Base-by-base conservation (phyloP, 2,329 filamentous ascomycete species). In the Paraphoma sp. region DNA sequence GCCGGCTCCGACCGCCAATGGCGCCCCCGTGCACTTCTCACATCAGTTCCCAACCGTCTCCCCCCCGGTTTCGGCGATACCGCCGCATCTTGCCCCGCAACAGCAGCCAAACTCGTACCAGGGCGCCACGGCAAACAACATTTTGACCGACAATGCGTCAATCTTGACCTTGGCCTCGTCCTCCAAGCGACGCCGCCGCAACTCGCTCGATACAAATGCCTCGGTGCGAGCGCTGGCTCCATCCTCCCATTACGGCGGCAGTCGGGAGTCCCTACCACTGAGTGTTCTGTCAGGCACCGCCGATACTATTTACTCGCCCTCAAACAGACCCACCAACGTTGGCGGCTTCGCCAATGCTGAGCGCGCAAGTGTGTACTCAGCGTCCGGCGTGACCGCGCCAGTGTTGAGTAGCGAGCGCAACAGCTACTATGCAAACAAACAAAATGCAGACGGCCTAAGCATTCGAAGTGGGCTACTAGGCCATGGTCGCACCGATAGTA, bases 161-260 rank as follows among this genome's bases (percentile, higher is more conserved):
- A 93, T 96, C 64, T 79, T 96, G 57, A 96, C 92, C 0, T 82
- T 96, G 12, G 92, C 92, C 2, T 94, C 91, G 4, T 93, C 90
- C 0, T 92, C 89, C 62, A 92, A 94, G 78, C 86, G 89, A 38
- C 85, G 88, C 29, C 87, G 92, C 36, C 86, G 91, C 47, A 86
- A 91, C 57, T 93, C 90, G 30, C 87, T 94, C 77, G 92, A 95
- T 74, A 95, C 92, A 0, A 90, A 95, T 72, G 92, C 92, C 5
- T 94, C 90, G 0, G 90, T 95, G 40, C 89, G 92, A 43, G 92
- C 92, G 2, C 80, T 96, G n/a, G 90, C 92, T 1, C 91, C 91
- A 0, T 92, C 89, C 0, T 93, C 90, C 0, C 82, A 94, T 4
- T 95, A 90, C 83, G 91, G 91, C 44, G 91, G 91, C 43, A 92